Evolutionary conservation across 2,329 filamentous ascomycete genomes (phyloP).

Genomic region (Fusarium heterosporum): DNA sequence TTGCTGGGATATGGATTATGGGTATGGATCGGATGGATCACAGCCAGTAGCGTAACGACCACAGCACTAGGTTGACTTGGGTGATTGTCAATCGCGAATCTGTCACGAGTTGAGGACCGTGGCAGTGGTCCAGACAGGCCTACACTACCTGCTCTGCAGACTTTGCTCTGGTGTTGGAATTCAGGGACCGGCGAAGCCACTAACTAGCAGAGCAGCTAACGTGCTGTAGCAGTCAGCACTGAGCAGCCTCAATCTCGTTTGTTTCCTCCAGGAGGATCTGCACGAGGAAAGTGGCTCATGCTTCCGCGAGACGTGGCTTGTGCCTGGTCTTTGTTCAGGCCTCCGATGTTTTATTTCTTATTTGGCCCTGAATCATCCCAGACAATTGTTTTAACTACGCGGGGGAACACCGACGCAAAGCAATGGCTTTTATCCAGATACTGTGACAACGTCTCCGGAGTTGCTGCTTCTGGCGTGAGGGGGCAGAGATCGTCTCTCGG

Average conservation of each 20-base stretch:
- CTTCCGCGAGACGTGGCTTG: conserved; percentile 42
- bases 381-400: neutral
- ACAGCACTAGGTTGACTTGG: conserved; percentile 18
- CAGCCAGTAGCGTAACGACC: conserved; percentile 28
- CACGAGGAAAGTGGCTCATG: conserved; percentile 35
- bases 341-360: conserved; percentile 24
- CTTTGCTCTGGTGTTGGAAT: conserved; percentile 7
- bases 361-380: conserved; percentile 28
- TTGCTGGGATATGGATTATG: conserved; percentile 20
- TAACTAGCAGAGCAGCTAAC: neutral
- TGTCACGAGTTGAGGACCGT: conserved; percentile 36
- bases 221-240: neutral
- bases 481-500: conserved; percentile 18
- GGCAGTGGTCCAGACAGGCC: conserved; percentile 17
- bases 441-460: neutral
- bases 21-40: conserved; percentile 11
- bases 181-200: conserved; percentile 19
- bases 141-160: neutral
- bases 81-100: conserved; percentile 15
- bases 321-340: conserved; percentile 29
- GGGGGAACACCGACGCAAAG: conserved; percentile 8
- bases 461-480: conserved; percentile 38
- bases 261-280: conserved; percentile 31
- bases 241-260: conserved; percentile 16
- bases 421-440: neutral